phyloP scores from a whole-genome alignment of 2,329 filamentous ascomycete genomes.

The Teratosphaeria pseudoeucalypti region DNA sequence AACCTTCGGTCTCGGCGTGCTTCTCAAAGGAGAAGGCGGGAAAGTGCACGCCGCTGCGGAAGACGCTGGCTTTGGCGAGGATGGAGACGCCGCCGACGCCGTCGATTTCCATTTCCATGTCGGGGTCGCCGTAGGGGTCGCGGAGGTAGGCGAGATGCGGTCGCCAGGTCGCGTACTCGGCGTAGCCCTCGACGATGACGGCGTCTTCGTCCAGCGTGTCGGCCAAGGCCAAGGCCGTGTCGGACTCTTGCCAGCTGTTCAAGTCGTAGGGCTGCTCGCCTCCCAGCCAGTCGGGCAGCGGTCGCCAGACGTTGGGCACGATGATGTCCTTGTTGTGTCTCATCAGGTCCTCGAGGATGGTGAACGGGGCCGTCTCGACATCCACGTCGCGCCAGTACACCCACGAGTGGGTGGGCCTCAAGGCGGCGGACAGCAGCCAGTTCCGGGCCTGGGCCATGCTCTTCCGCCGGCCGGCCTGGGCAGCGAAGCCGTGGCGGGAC shows the following conservation, averaged over 20 bases:
- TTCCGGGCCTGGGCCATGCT: conserved; percentile 97
- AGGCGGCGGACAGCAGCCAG: conserved; percentile 86
- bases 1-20: conserved; percentile 95
- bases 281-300: conserved; percentile 96
- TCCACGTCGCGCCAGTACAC: conserved; percentile 99
- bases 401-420: conserved; percentile 94
- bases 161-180: conserved; percentile 96
- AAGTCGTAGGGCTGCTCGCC: conserved; percentile 97
- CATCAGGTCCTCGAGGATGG: conserved; percentile 96
- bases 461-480: conserved; percentile 86
- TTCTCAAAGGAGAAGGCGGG: conserved; percentile 98
- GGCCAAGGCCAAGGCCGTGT: conserved; percentile 84
- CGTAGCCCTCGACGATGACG: conserved; percentile 97
- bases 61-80: conserved; percentile 88
- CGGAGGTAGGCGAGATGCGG: conserved; percentile 93
- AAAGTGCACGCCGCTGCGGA: conserved; percentile 91
- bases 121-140: conserved; percentile 92
- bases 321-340: conserved; percentile 98
- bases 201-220: conserved; percentile 96
- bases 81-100: conserved; percentile 97
- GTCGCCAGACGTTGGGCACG: conserved; percentile 97
- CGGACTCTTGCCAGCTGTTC: conserved; percentile 98
- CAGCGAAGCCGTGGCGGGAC: conserved; percentile 92
- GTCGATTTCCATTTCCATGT: conserved; percentile 99
- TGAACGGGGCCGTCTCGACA: conserved; percentile 93